Base-by-base conservation (phyloP, 2,329 filamentous ascomycete genomes). In the Pyrenophora graminea region DNA sequence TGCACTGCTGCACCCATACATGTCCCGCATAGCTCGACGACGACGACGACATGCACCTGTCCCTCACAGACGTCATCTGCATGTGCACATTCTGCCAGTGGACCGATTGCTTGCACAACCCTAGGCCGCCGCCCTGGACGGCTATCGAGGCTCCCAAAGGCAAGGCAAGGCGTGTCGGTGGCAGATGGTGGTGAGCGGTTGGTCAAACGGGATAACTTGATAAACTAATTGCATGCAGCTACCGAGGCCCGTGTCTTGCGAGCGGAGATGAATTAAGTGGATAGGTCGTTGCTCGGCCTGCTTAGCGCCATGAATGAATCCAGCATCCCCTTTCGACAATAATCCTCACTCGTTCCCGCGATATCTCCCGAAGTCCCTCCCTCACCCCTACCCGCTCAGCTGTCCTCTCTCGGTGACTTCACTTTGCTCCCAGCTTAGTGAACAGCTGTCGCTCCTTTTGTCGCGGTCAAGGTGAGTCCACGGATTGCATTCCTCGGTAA, bases 401-500 rank as follows among this genome's bases (percentile, higher is more conserved):
- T 55, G 56, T 62, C 59, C 65, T 65, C 50, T 50, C 62, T 55
- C 52, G 51, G 57, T 63, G 56, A 49, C 59, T 67, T 63, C 61
- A 46, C 59, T 61, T 56, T 63, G 63, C 59, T 48, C 49, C 39
- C 47, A 53, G 62, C 65, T 59, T 58, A 48, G 62, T 64, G 59
- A 56, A 62, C 59, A 58, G 53, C 63, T 59, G 66, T 65, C 70
- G 59, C 59, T 73, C 68, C 67, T 71, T 73, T 53, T 50, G 10
- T 57, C 55, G 50, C 52, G 30, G 41, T 51, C 8, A 46, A 44
- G 45, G 34, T 46, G 45, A 48, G 45, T 49, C 33, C 21, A 43
- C 32, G 27, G 18, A 46, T 53, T 44, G 46, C 59, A 46, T 55
- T 58, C 61, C 62, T 67, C 64, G 67, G 68, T 71, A 71, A 70